Evolutionary conservation across 2,329 filamentous ascomycete genomes (phyloP).

Genomic region (Claviceps capensis): DNA sequence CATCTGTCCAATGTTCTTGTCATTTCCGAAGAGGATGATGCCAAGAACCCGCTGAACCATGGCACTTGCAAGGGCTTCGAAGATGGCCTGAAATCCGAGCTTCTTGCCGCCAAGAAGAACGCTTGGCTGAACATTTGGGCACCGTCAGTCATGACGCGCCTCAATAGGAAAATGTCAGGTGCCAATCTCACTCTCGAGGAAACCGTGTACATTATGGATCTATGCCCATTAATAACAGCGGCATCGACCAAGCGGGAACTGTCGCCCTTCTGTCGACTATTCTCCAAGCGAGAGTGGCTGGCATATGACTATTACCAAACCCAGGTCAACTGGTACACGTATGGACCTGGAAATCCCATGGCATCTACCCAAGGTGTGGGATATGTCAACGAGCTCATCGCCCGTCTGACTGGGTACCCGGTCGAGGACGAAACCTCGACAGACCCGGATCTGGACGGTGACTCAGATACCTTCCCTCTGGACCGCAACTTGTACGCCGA

Average conservation of each 20-base stretch:
- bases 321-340: conserved; percentile 75
- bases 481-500: conserved; percentile 61
- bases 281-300: conserved; percentile 59
- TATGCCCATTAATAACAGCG: conserved; percentile 79
- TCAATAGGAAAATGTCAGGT: conserved; percentile 56
- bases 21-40: conserved; percentile 50
- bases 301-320: conserved; percentile 71
- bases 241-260: conserved; percentile 34
- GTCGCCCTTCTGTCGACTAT: conserved; percentile 65
- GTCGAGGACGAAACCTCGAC: conserved; percentile 63
- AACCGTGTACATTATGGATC: conserved; percentile 66
- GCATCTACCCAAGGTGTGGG: conserved; percentile 79
- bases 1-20: conserved; percentile 45
- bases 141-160: conserved; percentile 49
- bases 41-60: conserved; percentile 76
- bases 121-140: conserved; percentile 52
- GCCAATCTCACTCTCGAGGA: conserved; percentile 50
- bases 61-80: conserved; percentile 60
- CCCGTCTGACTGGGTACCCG: conserved; percentile 55
- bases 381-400: conserved; percentile 76
- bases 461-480: conserved; percentile 59
- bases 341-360: conserved; percentile 60
- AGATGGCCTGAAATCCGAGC: conserved; percentile 33
- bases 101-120: conserved; percentile 36
- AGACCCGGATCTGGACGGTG: conserved; percentile 62